Percentiles rank a stretch among this genome's conserved stretches.
Evolutionary conservation across 2,329 filamentous ascomycete species (phyloP).

Genomic region (Fusarium staphyleae): DNA sequence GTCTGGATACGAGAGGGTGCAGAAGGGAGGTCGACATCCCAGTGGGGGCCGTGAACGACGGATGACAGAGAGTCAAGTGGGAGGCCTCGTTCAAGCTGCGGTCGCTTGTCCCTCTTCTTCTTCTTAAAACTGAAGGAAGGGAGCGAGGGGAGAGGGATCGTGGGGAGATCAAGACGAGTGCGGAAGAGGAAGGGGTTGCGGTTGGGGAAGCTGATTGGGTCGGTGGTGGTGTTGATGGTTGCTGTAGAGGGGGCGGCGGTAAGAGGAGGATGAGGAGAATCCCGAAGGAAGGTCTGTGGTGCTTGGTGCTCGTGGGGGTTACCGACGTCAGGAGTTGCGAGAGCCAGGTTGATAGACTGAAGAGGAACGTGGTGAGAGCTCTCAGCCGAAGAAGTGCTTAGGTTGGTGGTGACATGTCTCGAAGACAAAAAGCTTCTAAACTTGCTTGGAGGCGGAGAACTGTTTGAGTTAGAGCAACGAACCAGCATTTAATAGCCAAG

Average conservation of each 20-base stretch:
- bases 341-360: neutral
- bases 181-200: conserved; percentile 48
- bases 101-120: conserved; percentile 8
- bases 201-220: conserved; percentile 17
- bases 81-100: conserved; percentile 4
- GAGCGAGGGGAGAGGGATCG: conserved; percentile 30
- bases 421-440: conserved; percentile 32
- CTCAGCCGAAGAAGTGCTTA: conserved; percentile 26
- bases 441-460: conserved; percentile 32
- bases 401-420: conserved; percentile 20
- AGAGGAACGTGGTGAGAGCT: conserved; percentile 11
- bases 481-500: too few relatives aligned
- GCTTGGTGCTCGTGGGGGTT: neutral
- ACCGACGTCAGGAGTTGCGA: conserved; percentile 15
- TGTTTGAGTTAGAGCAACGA: conserved; percentile 8
- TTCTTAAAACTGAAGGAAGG: conserved; percentile 28
- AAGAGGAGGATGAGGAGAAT: conserved; percentile 6
- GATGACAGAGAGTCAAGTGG: conserved; percentile 28
- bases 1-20: conserved; percentile 34
- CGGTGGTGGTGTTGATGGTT: neutral
- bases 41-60: conserved; percentile 10
- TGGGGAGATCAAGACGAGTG: conserved; percentile 42
- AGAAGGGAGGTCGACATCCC: conserved; percentile 12
- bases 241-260: neutral
- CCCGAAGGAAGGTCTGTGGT: neutral